Percentiles rank a stretch among this genome's conserved stretches.
phyloP scores from a whole-genome alignment of 73 alveolate genomes.

The Blepharisma stoltei region DNA sequence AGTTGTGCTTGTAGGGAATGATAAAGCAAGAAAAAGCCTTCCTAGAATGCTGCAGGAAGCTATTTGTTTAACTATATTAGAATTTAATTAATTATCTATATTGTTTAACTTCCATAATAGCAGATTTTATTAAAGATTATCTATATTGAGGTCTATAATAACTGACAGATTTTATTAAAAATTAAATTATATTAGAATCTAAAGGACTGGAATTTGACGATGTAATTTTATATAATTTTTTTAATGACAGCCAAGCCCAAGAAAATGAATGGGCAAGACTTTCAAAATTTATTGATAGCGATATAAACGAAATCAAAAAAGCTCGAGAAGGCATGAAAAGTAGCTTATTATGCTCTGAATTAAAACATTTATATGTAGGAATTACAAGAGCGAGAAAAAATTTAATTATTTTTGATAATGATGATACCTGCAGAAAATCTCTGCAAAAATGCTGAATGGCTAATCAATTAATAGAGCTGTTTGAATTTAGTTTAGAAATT shows the following conservation, averaged over 20 bases:
- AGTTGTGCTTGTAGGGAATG: conserved; percentile 74
- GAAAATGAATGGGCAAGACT: conserved; percentile 36
- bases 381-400: conserved; percentile 84
- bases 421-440: conserved; percentile 47
- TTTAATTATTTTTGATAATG: conserved; percentile 74
- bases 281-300: background rate
- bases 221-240: conserved; percentile 67
- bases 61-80: conserved; percentile 74
- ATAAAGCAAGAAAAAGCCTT: conserved; percentile 55
- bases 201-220: conserved; percentile 92
- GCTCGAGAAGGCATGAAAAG: conserved; percentile 3
- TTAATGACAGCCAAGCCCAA: conserved; percentile 35
- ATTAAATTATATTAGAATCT: conserved; percentile 80
- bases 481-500: background rate
- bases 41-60: conserved; percentile 69
- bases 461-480: conserved; percentile 37
- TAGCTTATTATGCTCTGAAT: conserved; percentile 69
- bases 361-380: conserved; percentile 79
- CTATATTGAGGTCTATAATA: no score
- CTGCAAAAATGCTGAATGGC: conserved; percentile 41
- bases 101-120: no score
- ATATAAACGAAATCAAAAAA: background rate
- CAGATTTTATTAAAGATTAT: no score
- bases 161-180: no score
- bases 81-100: no score